Base-by-base conservation (phyloP, 2,329 filamentous ascomycete genomes). In the Aspergillus flavus region DNA sequence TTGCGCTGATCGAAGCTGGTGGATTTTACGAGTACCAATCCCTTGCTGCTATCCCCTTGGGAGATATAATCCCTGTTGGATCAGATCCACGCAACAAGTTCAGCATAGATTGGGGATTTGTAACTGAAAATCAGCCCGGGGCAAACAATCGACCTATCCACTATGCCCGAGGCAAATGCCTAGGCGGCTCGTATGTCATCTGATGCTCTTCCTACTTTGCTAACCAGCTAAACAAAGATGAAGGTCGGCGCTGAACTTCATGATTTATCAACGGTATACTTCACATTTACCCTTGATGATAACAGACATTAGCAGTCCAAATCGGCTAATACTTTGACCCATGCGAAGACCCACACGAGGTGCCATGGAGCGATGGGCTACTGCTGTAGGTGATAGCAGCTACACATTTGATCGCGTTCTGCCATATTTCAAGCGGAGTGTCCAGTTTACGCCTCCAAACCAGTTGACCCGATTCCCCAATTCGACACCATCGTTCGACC, bases 1-100 rank as follows among this genome's bases (percentile, higher is more conserved):
- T 76, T 4, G 74, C 71, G 0, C 36, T 76, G 32, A 61, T 76
- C 1, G 75, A 76, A 55, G 73, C 73, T 2, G 75, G 73, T 4
- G 67, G 66, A 0, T 48, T 65, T 6, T 78, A 77, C 36, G 72
- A 78, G 46, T 2, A 63, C 1, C 45, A 68, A 30, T 72, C 72
- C 5, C 21, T 73, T 26, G 67, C 68, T 3, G 67, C 58, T 7
- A 58, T 72, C 14, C 71, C 72, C 6, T 66, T 64, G 11, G 67
- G 66, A 3, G 70, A 66, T 48, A 61, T 69, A 0, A 43, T 71
- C 4, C 57, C 61, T 2, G 54, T 70, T 23, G 67, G 71, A 59
- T 70, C 73, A 21, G 61, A 72, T 67, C 66, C 67, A 10, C 52
- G 65, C 26, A 64, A 67, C 0, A 39, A 53, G 6, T 57, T 66